Base-by-base conservation (phyloP, 2,329 filamentous ascomycete species). In the Ophiostoma australiae region DNA sequence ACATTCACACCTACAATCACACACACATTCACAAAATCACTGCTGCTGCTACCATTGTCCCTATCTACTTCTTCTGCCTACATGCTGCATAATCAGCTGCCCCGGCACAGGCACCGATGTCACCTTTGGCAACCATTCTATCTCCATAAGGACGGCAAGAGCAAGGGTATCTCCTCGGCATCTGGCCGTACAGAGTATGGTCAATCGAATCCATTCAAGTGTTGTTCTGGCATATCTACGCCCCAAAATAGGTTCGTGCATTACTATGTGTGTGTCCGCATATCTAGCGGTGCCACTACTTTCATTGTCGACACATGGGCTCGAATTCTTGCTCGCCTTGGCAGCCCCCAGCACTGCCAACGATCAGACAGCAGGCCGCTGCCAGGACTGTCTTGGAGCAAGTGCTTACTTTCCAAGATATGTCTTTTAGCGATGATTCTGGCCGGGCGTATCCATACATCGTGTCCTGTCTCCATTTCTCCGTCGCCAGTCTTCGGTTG, bases 101-200 rank as follows among this genome's bases (percentile, higher is more conserved):
- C 52, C 5, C 27, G 35, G 15, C 15, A 35, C 58, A 63, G 58
- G 58, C 58, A 63, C 58, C 58, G 58, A 63, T 63, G 58, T 63
- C 27, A 63, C 58, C 23, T 63, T 33, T 63, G 27, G 15, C 58
- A 33, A 27, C 58, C 58, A 33, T 63, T 27, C 23, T 63, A 63
- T 63, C 58, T 33, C 58, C 58, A 63, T 63, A 27, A 20, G 58
- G 58, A 63, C 58, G 33, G 11, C 20, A 48, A 58, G 55, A 31
- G 4, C 23, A 63, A 31, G 58, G 58, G 27, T 33, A 17, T 20
- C 11, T 33, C 52, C 52, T 27, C 52, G 23, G 15, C 11, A 63
- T 63, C 27, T 10, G 58, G 33, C 13, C 35, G 27, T 31, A 31
- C 3, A 31, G 3, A 31, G 27, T 31, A 31, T 31, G 27, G 27